Conservation (phyloP, 129 eudicot species). For the Scalesia atractyloides region DNA sequence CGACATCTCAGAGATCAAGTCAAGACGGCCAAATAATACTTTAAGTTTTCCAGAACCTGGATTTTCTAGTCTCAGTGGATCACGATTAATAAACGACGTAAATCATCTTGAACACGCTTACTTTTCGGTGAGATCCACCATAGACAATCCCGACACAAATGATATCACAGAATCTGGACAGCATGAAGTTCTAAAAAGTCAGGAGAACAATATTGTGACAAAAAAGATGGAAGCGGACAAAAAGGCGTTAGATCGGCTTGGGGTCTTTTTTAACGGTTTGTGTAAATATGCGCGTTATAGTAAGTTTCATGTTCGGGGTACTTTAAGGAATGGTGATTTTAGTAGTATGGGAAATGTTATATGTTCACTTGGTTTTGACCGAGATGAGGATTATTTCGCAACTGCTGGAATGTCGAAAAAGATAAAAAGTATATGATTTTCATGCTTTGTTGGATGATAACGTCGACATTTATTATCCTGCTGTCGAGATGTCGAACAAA, state of each 20-base stretch:
- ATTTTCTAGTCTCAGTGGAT: conserved; percentile 38
- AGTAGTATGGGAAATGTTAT: conserved; percentile 74
- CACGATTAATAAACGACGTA: conserved; percentile 53
- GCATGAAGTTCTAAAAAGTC: conserved; percentile 54
- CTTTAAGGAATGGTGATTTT: conserved; percentile 75
- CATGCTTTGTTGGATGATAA: conserved; percentile 57
- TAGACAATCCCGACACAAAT: conserved; percentile 33
- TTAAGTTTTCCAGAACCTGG: conserved; percentile 17
- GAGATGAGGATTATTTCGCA: conserved; percentile 92
- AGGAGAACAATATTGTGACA: conserved; percentile 35
- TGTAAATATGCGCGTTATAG: conserved; percentile 94
- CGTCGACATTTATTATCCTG: conserved; percentile 92
- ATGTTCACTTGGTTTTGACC: conserved; percentile 89
- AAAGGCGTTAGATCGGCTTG: conserved; percentile 53
- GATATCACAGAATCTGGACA: conserved; percentile 22
- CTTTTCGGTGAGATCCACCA: conserved; percentile 66
- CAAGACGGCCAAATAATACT: conserved; percentile 43
- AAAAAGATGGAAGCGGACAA: conserved; percentile 35
- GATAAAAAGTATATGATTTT: conserved; percentile 81
- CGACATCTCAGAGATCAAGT: conserved; percentile 72
- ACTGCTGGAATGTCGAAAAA: conserved; percentile 95
- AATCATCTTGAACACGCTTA: conserved; percentile 84
- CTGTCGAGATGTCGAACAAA: conserved; percentile 78
- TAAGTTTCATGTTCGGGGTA: conserved; percentile 70
- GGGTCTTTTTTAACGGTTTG: conserved; percentile 79